Base-by-base conservation (phyloP, 2,329 filamentous ascomycete species). In the Penicillium freii region DNA sequence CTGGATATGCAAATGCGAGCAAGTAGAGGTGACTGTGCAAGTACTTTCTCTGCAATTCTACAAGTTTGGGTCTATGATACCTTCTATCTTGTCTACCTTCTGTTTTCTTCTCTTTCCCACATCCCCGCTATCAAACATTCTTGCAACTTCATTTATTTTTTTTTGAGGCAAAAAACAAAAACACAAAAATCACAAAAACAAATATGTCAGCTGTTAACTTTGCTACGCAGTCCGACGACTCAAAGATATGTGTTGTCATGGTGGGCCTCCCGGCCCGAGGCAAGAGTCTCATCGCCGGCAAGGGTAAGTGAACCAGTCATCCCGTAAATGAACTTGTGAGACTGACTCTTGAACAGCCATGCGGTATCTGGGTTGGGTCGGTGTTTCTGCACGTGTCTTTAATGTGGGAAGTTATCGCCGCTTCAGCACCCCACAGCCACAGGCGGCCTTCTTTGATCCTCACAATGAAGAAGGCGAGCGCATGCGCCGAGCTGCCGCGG, bases 171-270 rank as follows among this genome's bases (percentile, higher is more conserved):
- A n/a, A n/a, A 8, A 25, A 43, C 13, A 27, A 7, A 21, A 27
- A 27, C 8, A 27, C 25, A 27, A 7, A 42, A 11, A 25, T 25
- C 19, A 42, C 19, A 25, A 5, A 19, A 15, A 5, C 15, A 17
- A 54, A 36, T 11, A 65, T 56, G 54, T 23, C 25, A 31, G 23
- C 33, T n/a, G 39, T 49, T 60, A 56, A 58, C 51, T 79, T 85
- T 68, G 89, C 88, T 70, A 84, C 92, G 64, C 89, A 96, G 90
- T 90, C 90, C 69, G 93, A 97, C 81, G 92, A 97, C 77, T 93
- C 91, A 60, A 91, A 90, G 75, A 95, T 99, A 80, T 97, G 93
- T 76, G 92, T 99, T 63, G 92, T 99, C 69, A 97, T 99, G 94
- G 94, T 99, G 59, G 94, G 94, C 65, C 82, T 99, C 73, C 94